Base-by-base conservation (phyloP, 179 eudicot species). In the Beta lomatogona region DNA sequence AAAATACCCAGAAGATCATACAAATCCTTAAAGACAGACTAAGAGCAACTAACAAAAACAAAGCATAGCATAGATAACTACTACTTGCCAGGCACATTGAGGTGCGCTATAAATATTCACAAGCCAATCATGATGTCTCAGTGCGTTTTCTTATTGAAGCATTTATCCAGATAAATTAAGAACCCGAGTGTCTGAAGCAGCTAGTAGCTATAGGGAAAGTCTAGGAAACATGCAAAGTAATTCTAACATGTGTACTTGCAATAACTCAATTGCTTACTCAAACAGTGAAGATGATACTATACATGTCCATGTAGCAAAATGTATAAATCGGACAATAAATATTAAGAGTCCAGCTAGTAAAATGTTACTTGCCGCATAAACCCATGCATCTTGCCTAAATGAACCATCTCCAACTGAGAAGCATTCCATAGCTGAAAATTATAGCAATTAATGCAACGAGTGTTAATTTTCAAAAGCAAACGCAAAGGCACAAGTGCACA, bases 391-490 rank as follows among this genome's bases (percentile, higher is more conserved):
- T 97, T 97, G 76, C 99, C 99, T 79, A 57, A 45, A 82, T 92
- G 89, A 81, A 97, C 97, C 97, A 97, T 88, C 88, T 97, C 97
- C 90, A 92, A 82, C 85, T 97, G 99, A 83, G 97, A 94, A 84
- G 99, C 98, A 88, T 97, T 97, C 99, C 99, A 97, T 21, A 97
- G 91, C 99, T 97, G 97, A 78, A 87, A 88, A 70, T 52, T 74
- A 72, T 74, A 60, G 19, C 48, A 75, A 57, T n/a, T 0, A 76
- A 76, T 36, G 8, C 45, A 28, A 31, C 12, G 44, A 46, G 48
- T 54, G 41, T 60, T 65, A 22, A 22, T 6, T n/a, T 45, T 58
- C 22, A 22, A 50, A 50, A 48, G 66, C 22, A 59, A 61, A 59
- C 6, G 44, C 64, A 13, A 55, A 15, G 71, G 36, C 14, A 28